Evolutionary conservation across 2,329 filamentous ascomycete species (phyloP), one percentile per base, ranked within the genome.

Genomic region (Huntiella moniliformis): DNA sequence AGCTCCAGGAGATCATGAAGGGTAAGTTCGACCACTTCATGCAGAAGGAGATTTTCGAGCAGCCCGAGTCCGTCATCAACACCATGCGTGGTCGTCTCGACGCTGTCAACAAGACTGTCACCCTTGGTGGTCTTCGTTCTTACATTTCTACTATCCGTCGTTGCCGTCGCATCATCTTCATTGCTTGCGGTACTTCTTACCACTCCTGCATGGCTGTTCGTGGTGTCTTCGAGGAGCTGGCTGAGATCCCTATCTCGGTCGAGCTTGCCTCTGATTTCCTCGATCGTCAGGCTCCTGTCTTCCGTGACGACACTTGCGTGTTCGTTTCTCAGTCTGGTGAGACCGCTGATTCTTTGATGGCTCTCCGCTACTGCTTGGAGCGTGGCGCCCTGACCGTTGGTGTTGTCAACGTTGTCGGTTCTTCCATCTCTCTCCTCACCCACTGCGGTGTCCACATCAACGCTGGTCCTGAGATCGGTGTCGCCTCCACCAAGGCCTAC

Each of bases 1-100:
- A 98, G 72, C 80, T 98, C 53, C 91, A 98, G 71, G 87, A 98
- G 71, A 98, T 98, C 67, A 98, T 98, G 91, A 98, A 98, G 80
- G 91, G 91, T 65, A 92, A 91, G 63, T 98, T 96, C 66, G 91
- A 98, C 64, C 91, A 98, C 70, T 98, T 95, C 73, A 98, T 98
- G 91, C 91, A 98, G 65, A 98, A 98, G 77, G 91, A 98, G 65
- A 98, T 98, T 59, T 98, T 98, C 64, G 91, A 98, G 73, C 91
- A 98, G 71, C 91, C 91, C 59, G 91, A 98, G 68, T 98, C 91
- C 11, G 85, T 98, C 51, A 79, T 98, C 70, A 98, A 98, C 75
- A 95, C 91, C 54, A 98, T 98, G 91, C 85, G 91, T 77, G 91
- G 91, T 67, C 91, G 91, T 68, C 71, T 98, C 57, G 91, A 98